phyloP scores from a whole-genome alignment of 2,329 filamentous ascomycete species.

The Alternaria sp. region DNA sequence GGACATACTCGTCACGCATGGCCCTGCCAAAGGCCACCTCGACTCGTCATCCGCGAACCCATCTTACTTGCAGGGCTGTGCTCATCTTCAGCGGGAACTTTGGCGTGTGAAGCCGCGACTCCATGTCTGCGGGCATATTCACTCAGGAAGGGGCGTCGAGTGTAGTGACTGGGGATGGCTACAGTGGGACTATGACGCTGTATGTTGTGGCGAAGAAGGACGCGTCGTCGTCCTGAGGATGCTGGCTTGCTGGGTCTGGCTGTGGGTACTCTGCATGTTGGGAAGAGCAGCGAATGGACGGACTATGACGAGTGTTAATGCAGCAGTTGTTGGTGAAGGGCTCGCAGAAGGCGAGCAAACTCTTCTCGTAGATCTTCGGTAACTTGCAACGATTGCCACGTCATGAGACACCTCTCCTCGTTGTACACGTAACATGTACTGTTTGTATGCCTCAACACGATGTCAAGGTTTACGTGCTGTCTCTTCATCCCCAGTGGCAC shows the following conservation, averaged over 20 bases:
- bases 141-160: constrained; percentile 72
- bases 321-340: constrained; percentile 5
- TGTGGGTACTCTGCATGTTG: constrained; percentile 3
- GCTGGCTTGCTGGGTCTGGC: not conserved
- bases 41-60: constrained; percentile 53
- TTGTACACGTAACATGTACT: not conserved
- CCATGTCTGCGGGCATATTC: constrained; percentile 85
- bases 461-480: not conserved
- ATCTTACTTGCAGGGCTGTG: constrained; percentile 62
- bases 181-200: constrained; percentile 70
- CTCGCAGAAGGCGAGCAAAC: not conserved
- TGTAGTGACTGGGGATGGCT: constrained; percentile 72
- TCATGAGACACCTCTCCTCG: not conserved
- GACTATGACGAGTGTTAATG: constrained; percentile 17
- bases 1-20: constrained; percentile 80
- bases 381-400: not conserved
- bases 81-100: constrained; percentile 69
- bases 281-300: not conserved
- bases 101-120: constrained; percentile 73
- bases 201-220: constrained; percentile 31
- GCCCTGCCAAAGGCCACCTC: constrained; percentile 75
- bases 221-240: constrained; percentile 20
- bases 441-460: not conserved
- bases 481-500: not conserved
- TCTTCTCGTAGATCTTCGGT: constrained; percentile 1